Evolutionary conservation across 768 basidiomycete species (phyloP).

Genomic region (Dictyophora rubrovolvata): DNA sequence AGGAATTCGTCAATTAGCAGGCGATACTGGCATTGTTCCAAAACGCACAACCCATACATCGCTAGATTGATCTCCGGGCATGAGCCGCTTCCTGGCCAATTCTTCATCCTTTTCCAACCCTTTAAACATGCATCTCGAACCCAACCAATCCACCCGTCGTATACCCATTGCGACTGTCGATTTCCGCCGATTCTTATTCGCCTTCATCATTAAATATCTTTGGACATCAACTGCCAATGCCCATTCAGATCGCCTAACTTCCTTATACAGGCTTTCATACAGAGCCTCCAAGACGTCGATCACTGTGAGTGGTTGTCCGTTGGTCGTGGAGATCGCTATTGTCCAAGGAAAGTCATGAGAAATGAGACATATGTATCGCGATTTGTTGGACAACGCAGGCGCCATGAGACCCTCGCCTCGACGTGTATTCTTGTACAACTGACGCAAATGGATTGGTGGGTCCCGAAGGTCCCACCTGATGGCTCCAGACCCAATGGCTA

Average conservation of each 20-base stretch:
- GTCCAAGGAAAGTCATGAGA: constrained; percentile 58
- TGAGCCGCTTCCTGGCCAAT: constrained; percentile 37
- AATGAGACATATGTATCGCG: constrained; percentile 36
- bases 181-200: constrained; percentile 8
- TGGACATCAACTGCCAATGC: constrained; percentile 40
- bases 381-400: constrained; percentile 26
- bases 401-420: constrained; percentile 9
- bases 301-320: constrained; percentile 34
- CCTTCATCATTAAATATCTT: constrained; percentile 21
- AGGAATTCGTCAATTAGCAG: background rate
- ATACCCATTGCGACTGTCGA: constrained; percentile 15
- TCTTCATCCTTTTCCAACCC: constrained; percentile 54
- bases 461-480: constrained; percentile 6
- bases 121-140: constrained; percentile 46
- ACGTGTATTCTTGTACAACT: background rate
- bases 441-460: background rate
- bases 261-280: constrained; percentile 37
- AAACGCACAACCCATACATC: constrained; percentile 8
- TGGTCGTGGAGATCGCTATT: constrained; percentile 38
- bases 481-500: background rate
- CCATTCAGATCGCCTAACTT: constrained; percentile 60
- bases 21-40: background rate
- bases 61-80: constrained; percentile 29
- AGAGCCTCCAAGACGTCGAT: constrained; percentile 47
- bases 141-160: constrained; percentile 57